A percentile compares a stretch with the other conserved stretches of the same genome.
phyloP scores from a whole-genome alignment of 2,329 filamentous ascomycete genomes.

The Diplodia seriata region DNA sequence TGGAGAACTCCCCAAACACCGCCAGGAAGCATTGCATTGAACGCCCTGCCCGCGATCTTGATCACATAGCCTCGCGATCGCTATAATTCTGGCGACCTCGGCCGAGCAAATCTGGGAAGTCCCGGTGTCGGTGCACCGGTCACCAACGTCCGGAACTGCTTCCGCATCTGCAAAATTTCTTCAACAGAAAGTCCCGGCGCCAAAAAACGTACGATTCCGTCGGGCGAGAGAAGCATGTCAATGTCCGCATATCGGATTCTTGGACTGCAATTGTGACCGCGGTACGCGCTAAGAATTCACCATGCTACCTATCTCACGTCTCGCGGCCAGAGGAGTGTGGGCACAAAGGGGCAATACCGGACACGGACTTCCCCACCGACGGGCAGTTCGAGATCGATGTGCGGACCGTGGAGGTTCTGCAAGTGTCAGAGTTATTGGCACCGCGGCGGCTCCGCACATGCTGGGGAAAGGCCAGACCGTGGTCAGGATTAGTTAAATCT shows the following conservation, averaged over 20 bases:
- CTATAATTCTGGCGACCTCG: neutral
- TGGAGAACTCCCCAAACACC: neutral
- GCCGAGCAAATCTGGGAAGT: neutral
- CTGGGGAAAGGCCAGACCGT: neutral
- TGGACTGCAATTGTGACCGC: neutral
- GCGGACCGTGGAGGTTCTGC: neutral
- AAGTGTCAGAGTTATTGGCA: neutral
- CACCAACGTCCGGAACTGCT: neutral
- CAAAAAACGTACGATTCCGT: neutral
- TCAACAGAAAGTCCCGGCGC: neutral
- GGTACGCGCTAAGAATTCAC: neutral
- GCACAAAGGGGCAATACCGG: neutral
- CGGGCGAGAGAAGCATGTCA: neutral
- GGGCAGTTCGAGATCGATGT: neutral
- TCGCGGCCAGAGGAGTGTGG: neutral
- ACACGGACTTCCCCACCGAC: slow-evolving; percentile 1
- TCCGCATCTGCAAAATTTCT: neutral
- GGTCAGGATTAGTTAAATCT: neutral
- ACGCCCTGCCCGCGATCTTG: neutral
- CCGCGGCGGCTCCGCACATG: neutral
- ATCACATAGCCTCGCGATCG: neutral
- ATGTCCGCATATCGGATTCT: neutral
- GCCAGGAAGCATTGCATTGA: neutral
- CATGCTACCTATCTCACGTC: slow-evolving; percentile 8
- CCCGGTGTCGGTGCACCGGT: neutral